These are phyloP conservation scores for Casuarina equisetifolia DNA, from an alignment of 306 rosid species.

Conservation along the genomic window DNA sequence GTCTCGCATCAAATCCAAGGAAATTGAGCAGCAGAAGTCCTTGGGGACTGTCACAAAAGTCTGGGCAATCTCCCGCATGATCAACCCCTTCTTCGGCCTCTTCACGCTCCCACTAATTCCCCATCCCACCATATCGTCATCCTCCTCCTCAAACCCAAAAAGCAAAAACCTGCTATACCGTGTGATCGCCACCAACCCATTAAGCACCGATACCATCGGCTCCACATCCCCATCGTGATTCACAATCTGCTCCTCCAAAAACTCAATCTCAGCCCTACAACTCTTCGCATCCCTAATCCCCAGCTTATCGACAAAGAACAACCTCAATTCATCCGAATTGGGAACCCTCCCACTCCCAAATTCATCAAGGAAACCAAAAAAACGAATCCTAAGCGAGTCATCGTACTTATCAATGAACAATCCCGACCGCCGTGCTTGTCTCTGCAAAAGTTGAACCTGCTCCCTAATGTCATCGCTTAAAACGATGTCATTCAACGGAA, in stretches of 20 bases:
- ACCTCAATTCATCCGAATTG: conserved; percentile 43
- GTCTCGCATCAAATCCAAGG: conserved; percentile 86
- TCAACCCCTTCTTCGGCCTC: conserved; percentile 54
- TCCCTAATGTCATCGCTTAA: conserved; percentile 77
- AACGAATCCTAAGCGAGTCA: conserved; percentile 49
- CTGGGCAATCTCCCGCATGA: conserved; percentile 66
- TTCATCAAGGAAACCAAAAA: conserved; percentile 55
- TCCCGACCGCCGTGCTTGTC: conserved; percentile 58
- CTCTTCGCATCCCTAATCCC: conserved; percentile 56
- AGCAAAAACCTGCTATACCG: conserved; percentile 84
- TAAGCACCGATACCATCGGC: conserved; percentile 70
- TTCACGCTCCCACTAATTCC: conserved; percentile 46
- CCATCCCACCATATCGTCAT: conserved; percentile 30
- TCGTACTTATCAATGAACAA: conserved; percentile 62
- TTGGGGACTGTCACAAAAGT: conserved; percentile 74
- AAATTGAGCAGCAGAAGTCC: conserved; percentile 83
- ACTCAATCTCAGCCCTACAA: conserved; percentile 77
- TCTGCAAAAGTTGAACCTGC: conserved; percentile 75
- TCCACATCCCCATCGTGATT: conserved; percentile 88
- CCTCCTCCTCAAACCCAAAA: conserved; percentile 86
- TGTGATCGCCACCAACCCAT: conserved; percentile 84
- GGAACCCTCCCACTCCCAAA: conserved; percentile 71
- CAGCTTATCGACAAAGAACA: conserved; percentile 57
- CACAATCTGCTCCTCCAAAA: conserved; percentile 90
- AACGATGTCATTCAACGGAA: conserved; percentile 61